These are phyloP conservation scores for Candida khao-thaluensis DNA, from an alignment of 805 yeast species.

Conservation along the genomic window DNA sequence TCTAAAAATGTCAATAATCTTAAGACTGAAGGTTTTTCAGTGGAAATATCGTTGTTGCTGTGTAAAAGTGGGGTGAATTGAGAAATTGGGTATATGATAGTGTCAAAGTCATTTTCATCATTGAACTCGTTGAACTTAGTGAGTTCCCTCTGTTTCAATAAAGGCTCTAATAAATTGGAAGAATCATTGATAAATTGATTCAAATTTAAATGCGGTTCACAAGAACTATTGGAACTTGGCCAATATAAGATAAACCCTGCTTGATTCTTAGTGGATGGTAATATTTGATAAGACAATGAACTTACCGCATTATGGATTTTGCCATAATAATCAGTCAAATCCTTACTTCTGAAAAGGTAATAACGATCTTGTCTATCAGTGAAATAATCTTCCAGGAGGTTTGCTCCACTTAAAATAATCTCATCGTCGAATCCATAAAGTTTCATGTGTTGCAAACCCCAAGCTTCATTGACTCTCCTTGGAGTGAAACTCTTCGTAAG, in stretches of 20 bases:
- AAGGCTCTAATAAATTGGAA: slow-evolving; percentile 53
- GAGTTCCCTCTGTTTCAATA: slow-evolving; percentile 48
- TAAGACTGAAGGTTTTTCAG: slow-evolving; percentile 74
- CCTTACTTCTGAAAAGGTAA: slow-evolving; percentile 59
- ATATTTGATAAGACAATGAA: slow-evolving; percentile 66
- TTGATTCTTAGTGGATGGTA: slow-evolving; percentile 39
- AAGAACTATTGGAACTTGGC: slow-evolving; percentile 67
- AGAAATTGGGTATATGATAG: slow-evolving; percentile 84
- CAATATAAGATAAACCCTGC: slow-evolving; percentile 62
- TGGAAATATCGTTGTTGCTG: slow-evolving; percentile 59
- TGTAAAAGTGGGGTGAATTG: slow-evolving; percentile 82
- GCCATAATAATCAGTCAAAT: slow-evolving; percentile 71
- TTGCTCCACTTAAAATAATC: slow-evolving; percentile 86
- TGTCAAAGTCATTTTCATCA: slow-evolving; percentile 42
- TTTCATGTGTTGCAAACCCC: slow-evolving; percentile 96
- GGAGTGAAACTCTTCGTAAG: slow-evolving; percentile 67
- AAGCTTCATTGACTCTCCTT: slow-evolving; percentile 82
- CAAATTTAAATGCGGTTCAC: slow-evolving; percentile 62
- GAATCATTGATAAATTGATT: slow-evolving; percentile 55
- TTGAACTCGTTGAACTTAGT: slow-evolving; percentile 30
- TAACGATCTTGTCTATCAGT: slow-evolving; percentile 94
- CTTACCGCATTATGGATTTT: slow-evolving; percentile 66
- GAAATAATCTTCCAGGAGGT: slow-evolving; percentile 86
- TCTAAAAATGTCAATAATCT: slow-evolving; percentile 58
- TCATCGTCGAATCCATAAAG: slow-evolving; percentile 93